Base-by-base conservation (phyloP, 441 rosid genomes). In the Kokia cookei region DNA sequence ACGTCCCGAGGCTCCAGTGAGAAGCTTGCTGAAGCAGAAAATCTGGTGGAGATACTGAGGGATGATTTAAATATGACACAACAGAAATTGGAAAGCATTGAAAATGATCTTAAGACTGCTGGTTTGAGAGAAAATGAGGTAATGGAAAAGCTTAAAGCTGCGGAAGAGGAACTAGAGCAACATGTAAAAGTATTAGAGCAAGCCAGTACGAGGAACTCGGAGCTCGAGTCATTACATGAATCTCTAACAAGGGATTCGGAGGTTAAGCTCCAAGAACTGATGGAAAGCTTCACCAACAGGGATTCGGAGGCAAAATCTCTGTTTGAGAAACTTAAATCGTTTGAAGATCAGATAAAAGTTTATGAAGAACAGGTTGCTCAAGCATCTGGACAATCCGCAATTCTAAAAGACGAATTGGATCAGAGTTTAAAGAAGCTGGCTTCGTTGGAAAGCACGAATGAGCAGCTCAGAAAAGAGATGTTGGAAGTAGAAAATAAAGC, bases 11-110 rank as follows among this genome's bases (percentile, higher is more conserved):
- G 76, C 79, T 86, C 90, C 68, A 77, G 66, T 47, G 75, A 53
- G 76, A 89, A 91, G 86, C 84, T 90, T 73, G 84, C 84, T 43
- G 97, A 89, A 82, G 83, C 93, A 69, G 94, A 92, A 82, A 87
- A 82, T 88, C 79, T 89, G 43, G 80, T 88, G 71, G 93, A 82
- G 70, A 82, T 89, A 68, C 81, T 93, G 81, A 85, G 88, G 79
- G 86, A 88, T 75, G 97, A 96, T 74, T 73, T 92, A 83, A 75
- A 65, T 80, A 74, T 80, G 83, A 82, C 91, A 60, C 99, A 86
- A 70, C 84, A 76, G 81, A 89, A 89, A 79, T 57, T 91, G 76
- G 90, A 83, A 81, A 78, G 78, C 79, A 79, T 86, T 72, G 97
- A 89, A 80, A 91, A 75, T 68, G 92, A 90, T 73, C 90, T 91